These are phyloP conservation scores for Gymnopilus dilepis DNA, from an alignment of 768 basidiomycete species.

Conservation along the genomic window DNA sequence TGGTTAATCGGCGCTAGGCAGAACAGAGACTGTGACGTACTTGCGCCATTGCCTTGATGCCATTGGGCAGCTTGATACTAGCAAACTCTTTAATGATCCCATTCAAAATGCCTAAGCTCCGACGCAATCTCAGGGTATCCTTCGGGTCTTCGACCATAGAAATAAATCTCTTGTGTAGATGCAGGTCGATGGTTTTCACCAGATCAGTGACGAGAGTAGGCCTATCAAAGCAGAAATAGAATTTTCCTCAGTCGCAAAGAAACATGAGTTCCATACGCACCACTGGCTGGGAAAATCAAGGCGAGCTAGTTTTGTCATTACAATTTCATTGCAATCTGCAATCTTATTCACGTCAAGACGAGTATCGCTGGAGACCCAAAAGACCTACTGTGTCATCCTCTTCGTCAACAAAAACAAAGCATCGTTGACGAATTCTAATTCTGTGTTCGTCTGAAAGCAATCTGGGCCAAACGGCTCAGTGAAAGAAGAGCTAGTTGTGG, in stretches of 20 bases:
- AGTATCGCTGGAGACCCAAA: slow-evolving; percentile 1
- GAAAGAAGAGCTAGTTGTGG: not conserved
- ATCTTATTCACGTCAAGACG: slow-evolving; percentile 52
- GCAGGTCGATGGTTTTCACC: slow-evolving; percentile 56
- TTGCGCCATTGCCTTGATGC: slow-evolving; percentile 67
- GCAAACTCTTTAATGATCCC: slow-evolving; percentile 73
- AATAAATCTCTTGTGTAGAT: slow-evolving; percentile 55
- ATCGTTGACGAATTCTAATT: slow-evolving; percentile 64
- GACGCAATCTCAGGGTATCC: slow-evolving; percentile 56
- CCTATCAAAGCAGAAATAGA: slow-evolving; percentile 44
- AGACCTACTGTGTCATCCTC: slow-evolving; percentile 70
- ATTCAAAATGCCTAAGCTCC: slow-evolving; percentile 69
- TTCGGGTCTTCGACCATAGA: slow-evolving; percentile 45
- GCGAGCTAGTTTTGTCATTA: slow-evolving; percentile 79
- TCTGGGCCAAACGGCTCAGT: slow-evolving; percentile 41
- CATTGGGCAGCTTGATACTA: slow-evolving; percentile 70
- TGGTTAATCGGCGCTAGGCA: slow-evolving; percentile 1
- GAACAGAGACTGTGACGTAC: slow-evolving; percentile 39
- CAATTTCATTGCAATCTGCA: slow-evolving; percentile 75
- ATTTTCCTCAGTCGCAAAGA: not conserved
- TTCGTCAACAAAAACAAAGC: slow-evolving; percentile 74
- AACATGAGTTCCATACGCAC: slow-evolving; percentile 41
- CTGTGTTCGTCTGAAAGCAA: slow-evolving; percentile 74
- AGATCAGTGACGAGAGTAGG: slow-evolving; percentile 61
- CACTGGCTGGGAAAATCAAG: slow-evolving; percentile 77